Conservation (phyloP, 257 asterid species). For the Nicotiana benthamiana region DNA sequence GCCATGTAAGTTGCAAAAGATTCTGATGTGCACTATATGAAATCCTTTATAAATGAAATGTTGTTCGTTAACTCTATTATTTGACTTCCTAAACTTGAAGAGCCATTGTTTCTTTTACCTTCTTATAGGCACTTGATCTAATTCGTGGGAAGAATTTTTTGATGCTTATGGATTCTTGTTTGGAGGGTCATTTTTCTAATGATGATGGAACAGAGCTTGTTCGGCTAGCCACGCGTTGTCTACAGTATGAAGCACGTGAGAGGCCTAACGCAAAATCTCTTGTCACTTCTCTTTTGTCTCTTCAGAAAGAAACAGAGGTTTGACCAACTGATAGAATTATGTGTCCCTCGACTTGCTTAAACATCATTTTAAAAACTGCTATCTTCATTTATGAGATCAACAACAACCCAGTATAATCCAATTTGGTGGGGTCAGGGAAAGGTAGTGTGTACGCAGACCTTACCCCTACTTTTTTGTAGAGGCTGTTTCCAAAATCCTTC, state of each 20-base stretch:
- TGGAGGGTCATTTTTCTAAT: slow-evolving; percentile 85
- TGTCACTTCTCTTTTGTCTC: slow-evolving; percentile 49
- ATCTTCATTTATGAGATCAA: background rate
- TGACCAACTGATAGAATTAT: background rate
- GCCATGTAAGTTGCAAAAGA: slow-evolving; percentile 31
- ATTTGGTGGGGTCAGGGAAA: too few relatives aligned
- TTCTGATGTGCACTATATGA: background rate
- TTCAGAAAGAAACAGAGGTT: slow-evolving; percentile 79
- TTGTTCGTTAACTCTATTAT: background rate
- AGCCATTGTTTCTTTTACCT: background rate
- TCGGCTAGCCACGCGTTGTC: slow-evolving; percentile 71
- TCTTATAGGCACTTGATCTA: slow-evolving; percentile 74
- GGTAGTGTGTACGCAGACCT: too few relatives aligned
- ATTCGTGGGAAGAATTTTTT: slow-evolving; percentile 66
- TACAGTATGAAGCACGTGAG: slow-evolving; percentile 88
- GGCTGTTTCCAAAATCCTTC: too few relatives aligned
- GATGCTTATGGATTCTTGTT: slow-evolving; percentile 82
- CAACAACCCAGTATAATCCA: too few relatives aligned
- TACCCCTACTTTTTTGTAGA: too few relatives aligned
- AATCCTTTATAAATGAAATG: background rate
- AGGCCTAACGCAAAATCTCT: slow-evolving; percentile 83
- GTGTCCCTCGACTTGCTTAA: background rate
- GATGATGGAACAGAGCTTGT: slow-evolving; percentile 90
- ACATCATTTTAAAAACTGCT: background rate
- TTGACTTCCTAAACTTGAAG: slow-evolving; percentile 1